Evolutionary conservation across 2,329 filamentous ascomycete genomes (phyloP), one percentile per base, ranked within the genome.

Genomic region (Aureobasidium sp.): DNA sequence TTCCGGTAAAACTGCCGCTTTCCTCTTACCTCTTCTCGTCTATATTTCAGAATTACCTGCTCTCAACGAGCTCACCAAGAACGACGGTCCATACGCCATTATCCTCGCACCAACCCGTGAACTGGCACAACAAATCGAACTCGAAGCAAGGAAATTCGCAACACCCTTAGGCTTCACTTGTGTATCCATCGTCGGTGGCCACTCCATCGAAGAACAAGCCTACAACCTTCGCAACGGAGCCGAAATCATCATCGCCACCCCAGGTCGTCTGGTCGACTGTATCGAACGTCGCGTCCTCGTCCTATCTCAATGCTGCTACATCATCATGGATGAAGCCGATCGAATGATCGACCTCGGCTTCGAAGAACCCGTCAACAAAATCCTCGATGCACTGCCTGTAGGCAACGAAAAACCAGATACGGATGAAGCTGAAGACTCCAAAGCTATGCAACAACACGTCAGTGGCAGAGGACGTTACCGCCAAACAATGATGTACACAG

Each of bases 401-500:
- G 86, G 87, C 58, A 98, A 99, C 79, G 93, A 97, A 79, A 99
- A 98, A 79, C 96, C 96, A 0, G 96, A 99, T 78, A 92, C 89
- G 0, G 95, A 98, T 16, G 93, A 93, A 62, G 96, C 96, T 8
- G 96, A 99, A 78, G 88, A 98, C 75, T 85, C 93, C 0, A 84
- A 87, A 65, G 89, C 91, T n/a, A 98, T 98, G 95, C 91, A 90
- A 72, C 87, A 89, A 66, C 92, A 92, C 73, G 82, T 97, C 2
- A 90, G 91, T 62, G 89, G 89, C 23, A 89, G 90, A 71, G 91
- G 94, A 73, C 88, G 92, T 27, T 98, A 98, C 82, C 87, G 96
- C 67, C 95, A 99, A 79, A 99, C 96, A 0, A 99, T 99, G 96
- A 99, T 99, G 96, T 99, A 98, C 88, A 98, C 96, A 70, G 96